Evolutionary conservation across 2,329 filamentous ascomycete species (phyloP).

Genomic region (Colletotrichum sp.): DNA sequence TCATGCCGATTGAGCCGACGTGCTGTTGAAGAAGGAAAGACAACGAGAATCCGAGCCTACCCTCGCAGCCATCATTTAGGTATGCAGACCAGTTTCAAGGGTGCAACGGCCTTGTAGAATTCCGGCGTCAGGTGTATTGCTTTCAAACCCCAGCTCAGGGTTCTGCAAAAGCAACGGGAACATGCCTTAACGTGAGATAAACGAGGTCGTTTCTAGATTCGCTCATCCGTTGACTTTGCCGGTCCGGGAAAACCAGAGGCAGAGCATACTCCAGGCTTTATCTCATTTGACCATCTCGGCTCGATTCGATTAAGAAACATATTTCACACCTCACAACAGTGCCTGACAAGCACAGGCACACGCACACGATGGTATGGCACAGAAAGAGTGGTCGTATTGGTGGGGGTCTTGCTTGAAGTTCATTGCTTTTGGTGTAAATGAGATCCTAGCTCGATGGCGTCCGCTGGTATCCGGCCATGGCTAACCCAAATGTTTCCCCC

Average conservation of each 20-base stretch:
- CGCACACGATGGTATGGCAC: not conserved
- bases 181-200: not conserved
- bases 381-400: slow-evolving; percentile 16
- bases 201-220: not conserved
- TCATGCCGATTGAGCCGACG: not conserved
- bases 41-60: not conserved
- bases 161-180: not conserved
- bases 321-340: not conserved
- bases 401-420: slow-evolving; percentile 20
- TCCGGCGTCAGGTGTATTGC: not conserved
- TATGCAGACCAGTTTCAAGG: not conserved
- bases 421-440: slow-evolving; percentile 39
- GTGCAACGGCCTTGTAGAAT: not conserved
- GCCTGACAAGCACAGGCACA: not conserved
- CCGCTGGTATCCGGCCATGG: slow-evolving; percentile 39
- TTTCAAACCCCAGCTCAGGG: not conserved
- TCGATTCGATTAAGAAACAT: too few relatives aligned
- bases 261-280: too few relatives aligned
- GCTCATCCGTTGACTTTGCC: not conserved
- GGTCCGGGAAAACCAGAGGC: too few relatives aligned
- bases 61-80: not conserved
- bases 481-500: slow-evolving; percentile 34
- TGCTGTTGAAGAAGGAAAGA: not conserved
- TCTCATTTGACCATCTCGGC: too few relatives aligned
- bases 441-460: slow-evolving; percentile 35